These are phyloP conservation scores for Chaetomiaceae sp. DNA, from an alignment of 2,329 filamentous ascomycete species.

Conservation along the genomic window DNA sequence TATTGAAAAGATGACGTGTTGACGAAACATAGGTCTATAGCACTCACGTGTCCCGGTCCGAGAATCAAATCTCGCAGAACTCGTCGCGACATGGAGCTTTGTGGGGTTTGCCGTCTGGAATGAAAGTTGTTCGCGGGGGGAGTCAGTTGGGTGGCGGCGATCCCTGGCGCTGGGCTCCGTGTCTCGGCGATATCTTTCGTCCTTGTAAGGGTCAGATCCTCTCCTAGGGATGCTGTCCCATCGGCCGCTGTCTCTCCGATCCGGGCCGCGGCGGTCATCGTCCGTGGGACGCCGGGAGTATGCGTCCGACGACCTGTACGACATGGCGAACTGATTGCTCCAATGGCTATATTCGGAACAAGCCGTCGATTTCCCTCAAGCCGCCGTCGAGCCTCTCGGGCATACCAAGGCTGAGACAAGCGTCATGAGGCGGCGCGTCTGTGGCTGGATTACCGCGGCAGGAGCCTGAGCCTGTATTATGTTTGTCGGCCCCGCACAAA, in stretches of 20 bases:
- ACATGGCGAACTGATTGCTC: constrained; percentile 6
- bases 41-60: constrained; percentile 6
- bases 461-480: background rate
- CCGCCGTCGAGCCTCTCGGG: background rate
- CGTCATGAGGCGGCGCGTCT: background rate
- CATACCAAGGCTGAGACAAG: background rate
- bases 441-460: background rate
- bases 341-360: background rate
- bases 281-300: constrained; percentile 21
- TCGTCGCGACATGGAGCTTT: background rate
- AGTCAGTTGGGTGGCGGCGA: constrained; percentile 1
- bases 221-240: constrained; percentile 9
- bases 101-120: background rate
- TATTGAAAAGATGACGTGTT: background rate
- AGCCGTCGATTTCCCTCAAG: background rate
- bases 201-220: constrained; percentile 5
- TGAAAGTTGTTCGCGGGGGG: background rate
- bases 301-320: constrained; percentile 16
- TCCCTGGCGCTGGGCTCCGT: constrained; percentile 9
- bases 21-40: background rate
- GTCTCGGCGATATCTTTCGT: constrained; percentile 15
- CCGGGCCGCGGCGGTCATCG: constrained; percentile 17
- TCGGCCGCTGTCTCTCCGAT: constrained; percentile 13
- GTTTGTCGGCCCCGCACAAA: no score
- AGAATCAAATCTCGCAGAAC: constrained; percentile 1